Base-by-base conservation (phyloP, 2,329 filamentous ascomycete genomes). In the Penicillium freii region DNA sequence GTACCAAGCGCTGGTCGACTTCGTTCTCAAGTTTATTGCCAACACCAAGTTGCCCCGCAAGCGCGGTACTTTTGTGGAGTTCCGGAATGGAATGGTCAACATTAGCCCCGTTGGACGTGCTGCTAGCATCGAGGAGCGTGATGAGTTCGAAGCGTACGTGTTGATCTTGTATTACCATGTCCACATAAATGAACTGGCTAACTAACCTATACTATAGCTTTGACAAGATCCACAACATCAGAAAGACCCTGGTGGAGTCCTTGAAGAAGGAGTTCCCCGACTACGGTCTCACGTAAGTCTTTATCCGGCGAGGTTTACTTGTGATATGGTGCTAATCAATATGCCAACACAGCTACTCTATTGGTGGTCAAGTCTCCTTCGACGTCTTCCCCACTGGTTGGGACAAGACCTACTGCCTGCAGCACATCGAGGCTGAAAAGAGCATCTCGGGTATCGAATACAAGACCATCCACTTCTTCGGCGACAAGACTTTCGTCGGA, bases 401-500 rank as follows among this genome's bases (percentile, higher is more conserved):
- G 94, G 94, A 99, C 80, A 99, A 97, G 87, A 96, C 91, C 10
- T 99, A 96, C 83, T 97, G 92, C 80, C 82, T 97, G 66, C 81
- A 85, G 68, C 92, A 97, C 77, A 81, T 97, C 61, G 91, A 94
- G 79, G 83, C 83, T 62, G 92, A 97, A 75, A 87, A 85, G 69
- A 87, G 88, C 61, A 80, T 95, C 62, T 73, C 74, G 8, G 78
- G 78, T 5, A 65, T 76, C 48, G 79, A 87, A 25, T 97, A 93
- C 82, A 90, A 86, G 66, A 93, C 85, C 44, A 89, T 97, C 67
- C 94, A 97, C 82, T 97, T 97, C 84, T 99, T 97, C 70, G 94
- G 94, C 64, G 94, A 99, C 83, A 99, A 97, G 87, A 90, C 90
- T 27, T 87, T 86, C 72, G 78, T 87, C 74, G 93, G 94, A 62